Conservation (phyloP, 768 basidiomycete species). For the Postia placenta region DNA sequence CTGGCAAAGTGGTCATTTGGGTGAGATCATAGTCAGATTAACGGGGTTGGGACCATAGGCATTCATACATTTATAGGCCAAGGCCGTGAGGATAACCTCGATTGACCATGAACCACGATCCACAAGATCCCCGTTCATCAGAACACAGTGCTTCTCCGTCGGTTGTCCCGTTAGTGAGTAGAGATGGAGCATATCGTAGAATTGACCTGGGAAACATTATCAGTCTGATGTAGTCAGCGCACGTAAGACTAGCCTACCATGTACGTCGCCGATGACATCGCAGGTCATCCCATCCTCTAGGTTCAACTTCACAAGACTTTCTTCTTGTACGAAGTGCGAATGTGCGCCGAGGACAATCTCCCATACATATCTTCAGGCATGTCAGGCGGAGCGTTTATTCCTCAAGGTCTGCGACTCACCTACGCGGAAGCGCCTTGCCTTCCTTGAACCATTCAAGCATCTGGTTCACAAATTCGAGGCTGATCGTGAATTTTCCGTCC, state of each 20-base stretch:
- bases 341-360: slow-evolving; percentile 91
- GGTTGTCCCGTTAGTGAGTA: slow-evolving; percentile 83
- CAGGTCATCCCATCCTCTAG: slow-evolving; percentile 74
- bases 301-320: slow-evolving; percentile 72
- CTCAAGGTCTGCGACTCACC: slow-evolving; percentile 63
- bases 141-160: slow-evolving; percentile 72
- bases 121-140: slow-evolving; percentile 96
- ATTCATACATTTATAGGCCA: slow-evolving; percentile 87
- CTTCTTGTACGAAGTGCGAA: slow-evolving; percentile 66
- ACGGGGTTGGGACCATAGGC: not conserved
- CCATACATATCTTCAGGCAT: slow-evolving; percentile 71
- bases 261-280: slow-evolving; percentile 96
- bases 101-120: slow-evolving; percentile 96
- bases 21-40: not conserved
- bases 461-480: slow-evolving; percentile 66
- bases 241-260: slow-evolving; percentile 45
- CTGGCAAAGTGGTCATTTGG: slow-evolving; percentile 28
- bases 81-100: slow-evolving; percentile 87
- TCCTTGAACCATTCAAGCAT: slow-evolving; percentile 94
- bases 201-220: slow-evolving; percentile 60
- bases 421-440: slow-evolving; percentile 84
- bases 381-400: not conserved
- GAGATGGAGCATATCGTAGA: slow-evolving; percentile 88
- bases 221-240: not conserved
- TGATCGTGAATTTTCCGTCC: slow-evolving; percentile 68